phyloP scores from a whole-genome alignment of 768 basidiomycete genomes.

The Suillus alpinus region DNA sequence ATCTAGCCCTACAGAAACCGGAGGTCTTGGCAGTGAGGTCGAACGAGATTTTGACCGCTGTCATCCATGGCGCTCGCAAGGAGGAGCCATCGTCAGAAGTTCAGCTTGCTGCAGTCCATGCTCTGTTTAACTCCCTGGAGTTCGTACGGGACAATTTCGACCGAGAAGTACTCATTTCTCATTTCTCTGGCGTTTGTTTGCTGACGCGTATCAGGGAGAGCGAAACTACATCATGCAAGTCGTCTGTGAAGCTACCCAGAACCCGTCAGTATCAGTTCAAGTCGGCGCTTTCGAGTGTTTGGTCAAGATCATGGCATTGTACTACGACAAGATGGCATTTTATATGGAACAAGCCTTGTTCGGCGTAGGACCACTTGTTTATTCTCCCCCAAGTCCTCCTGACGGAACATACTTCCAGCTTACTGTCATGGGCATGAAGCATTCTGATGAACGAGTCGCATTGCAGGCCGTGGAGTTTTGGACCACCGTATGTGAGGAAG shows the following conservation, averaged over 20 bases:
- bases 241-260: constrained; percentile 97
- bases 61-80: constrained; percentile 96
- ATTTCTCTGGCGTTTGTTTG: neutral
- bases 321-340: constrained; percentile 98
- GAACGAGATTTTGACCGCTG: constrained; percentile 97
- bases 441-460: constrained; percentile 85
- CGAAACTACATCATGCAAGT: constrained; percentile 99
- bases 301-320: constrained; percentile 94
- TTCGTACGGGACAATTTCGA: constrained; percentile 98
- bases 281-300: constrained; percentile 96
- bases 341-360: constrained; percentile 99
- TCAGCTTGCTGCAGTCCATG: constrained; percentile 89
- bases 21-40: constrained; percentile 85
- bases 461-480: constrained; percentile 98
- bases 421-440: constrained; percentile 97
- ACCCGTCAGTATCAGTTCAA: constrained; percentile 73
- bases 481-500: constrained; percentile 98
- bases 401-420: constrained; percentile 48
- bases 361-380: constrained; percentile 57
- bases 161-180: constrained; percentile 63
- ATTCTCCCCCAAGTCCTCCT: constrained; percentile 8
- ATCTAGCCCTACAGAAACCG: constrained; percentile 63
- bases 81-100: constrained; percentile 92
- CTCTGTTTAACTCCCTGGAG: constrained; percentile 92
- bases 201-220: constrained; percentile 66